These are phyloP conservation scores for Piloderma croceum DNA, from an alignment of 768 basidiomycete genomes.

Conservation along the genomic window DNA sequence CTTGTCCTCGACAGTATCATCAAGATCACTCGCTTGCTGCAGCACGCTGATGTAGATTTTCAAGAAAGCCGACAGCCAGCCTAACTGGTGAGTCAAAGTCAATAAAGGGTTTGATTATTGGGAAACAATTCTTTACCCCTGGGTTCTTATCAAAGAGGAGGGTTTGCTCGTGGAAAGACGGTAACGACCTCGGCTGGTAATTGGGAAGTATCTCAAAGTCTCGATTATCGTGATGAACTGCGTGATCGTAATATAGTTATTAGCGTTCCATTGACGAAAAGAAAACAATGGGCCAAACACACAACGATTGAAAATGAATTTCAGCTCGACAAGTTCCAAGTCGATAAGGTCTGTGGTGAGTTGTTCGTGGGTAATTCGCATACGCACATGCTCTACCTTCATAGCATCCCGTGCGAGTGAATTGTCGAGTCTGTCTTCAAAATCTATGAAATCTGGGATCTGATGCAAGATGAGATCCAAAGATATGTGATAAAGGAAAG, in stretches of 20 bases:
- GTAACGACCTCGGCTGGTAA: conserved; percentile 58
- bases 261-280: not conserved
- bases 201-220: conserved; percentile 75
- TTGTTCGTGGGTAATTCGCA: conserved; percentile 72
- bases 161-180: conserved; percentile 62
- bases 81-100: conserved; percentile 37
- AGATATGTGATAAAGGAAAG: conserved; percentile 1
- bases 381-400: conserved; percentile 80
- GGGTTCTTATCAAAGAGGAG: conserved; percentile 56
- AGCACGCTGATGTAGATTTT: conserved; percentile 74
- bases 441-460: conserved; percentile 80
- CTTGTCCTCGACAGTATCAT: conserved; percentile 77
- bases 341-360: conserved; percentile 69
- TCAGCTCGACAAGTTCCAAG: conserved; percentile 79
- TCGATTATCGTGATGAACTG: conserved; percentile 81
- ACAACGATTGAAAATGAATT: conserved; percentile 77
- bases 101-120: not conserved
- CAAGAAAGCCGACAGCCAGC: conserved; percentile 69
- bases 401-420: conserved; percentile 80
- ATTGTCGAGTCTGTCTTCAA: conserved; percentile 76
- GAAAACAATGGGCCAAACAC: conserved; percentile 19
- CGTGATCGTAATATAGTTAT: not conserved
- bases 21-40: conserved; percentile 74
- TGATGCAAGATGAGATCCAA: conserved; percentile 21
- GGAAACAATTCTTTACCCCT: conserved; percentile 42